phyloP scores from a whole-genome alignment of 1,284 basidiomycete species.

The Ustilago trichophora region DNA sequence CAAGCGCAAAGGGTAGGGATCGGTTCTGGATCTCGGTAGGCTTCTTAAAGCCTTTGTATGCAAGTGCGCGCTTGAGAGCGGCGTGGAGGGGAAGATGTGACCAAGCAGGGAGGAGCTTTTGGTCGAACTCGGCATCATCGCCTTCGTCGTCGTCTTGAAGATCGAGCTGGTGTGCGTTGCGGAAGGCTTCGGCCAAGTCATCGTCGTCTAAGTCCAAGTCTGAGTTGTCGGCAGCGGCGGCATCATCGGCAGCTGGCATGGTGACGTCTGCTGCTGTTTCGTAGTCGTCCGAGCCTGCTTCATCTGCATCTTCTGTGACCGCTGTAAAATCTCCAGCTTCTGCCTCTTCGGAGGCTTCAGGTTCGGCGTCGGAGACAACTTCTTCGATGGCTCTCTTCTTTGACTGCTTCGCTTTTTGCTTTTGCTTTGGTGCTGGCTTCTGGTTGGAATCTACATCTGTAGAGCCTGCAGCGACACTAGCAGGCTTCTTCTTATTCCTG shows the following conservation, averaged over 20 bases:
- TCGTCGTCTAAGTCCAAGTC: conserved; percentile 41
- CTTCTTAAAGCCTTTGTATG: conserved; percentile 75
- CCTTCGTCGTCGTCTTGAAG: conserved; percentile 33
- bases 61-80: conserved; percentile 75
- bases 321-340: too few relatives aligned
- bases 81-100: conserved; percentile 73
- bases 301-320: conserved; percentile 3
- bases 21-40: conserved; percentile 90
- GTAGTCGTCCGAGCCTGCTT: conserved; percentile 26
- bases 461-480: background rate
- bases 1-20: conserved; percentile 53
- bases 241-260: conserved; percentile 12
- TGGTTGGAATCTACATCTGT: conserved; percentile 1
- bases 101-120: conserved; percentile 67
- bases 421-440: background rate
- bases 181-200: conserved; percentile 42
- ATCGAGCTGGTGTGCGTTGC: conserved; percentile 39
- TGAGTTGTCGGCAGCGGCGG: conserved; percentile 12
- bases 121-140: conserved; percentile 25
- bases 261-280: conserved; percentile 19
- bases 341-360: too few relatives aligned
- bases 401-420: conserved; percentile 13
- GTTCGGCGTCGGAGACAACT: too few relatives aligned
- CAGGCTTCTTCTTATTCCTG: conserved; percentile 36
- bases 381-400: conserved; percentile 29